Percentiles rank a stretch among this genome's conserved stretches.
These are phyloP conservation scores for Fusarium goolgardi DNA, from an alignment of 2,329 filamentous ascomycete species.

Conservation along the genomic window DNA sequence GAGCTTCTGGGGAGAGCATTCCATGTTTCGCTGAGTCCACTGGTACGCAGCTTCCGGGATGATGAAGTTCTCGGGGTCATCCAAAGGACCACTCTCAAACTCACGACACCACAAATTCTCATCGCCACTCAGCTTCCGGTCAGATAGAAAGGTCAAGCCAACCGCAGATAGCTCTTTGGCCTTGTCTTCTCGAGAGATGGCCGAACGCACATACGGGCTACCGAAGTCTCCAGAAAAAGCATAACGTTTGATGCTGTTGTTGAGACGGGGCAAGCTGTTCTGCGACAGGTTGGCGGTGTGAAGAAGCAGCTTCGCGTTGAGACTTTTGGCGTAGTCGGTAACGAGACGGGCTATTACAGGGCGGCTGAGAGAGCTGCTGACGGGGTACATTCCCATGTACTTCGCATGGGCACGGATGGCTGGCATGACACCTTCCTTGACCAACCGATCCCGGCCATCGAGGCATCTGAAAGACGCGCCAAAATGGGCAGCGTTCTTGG, in stretches of 20 bases:
- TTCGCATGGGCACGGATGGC: background rate
- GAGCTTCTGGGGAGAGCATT: background rate
- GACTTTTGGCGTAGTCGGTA: background rate
- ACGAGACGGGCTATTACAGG: background rate
- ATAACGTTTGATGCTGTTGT: background rate
- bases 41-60: background rate
- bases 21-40: background rate
- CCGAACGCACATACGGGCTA: background rate
- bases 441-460: background rate
- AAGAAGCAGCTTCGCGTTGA: background rate
- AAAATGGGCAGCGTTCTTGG: background rate
- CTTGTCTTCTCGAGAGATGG: background rate
- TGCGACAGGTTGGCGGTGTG: background rate
- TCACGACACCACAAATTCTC: background rate
- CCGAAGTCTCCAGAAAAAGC: background rate
- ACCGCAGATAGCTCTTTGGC: background rate
- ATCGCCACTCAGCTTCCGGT: background rate
- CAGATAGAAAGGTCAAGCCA: background rate
- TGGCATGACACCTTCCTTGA: background rate
- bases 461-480: background rate
- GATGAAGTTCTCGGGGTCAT: background rate
- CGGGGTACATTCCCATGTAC: background rate
- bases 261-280: background rate
- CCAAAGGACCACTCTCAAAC: background rate
- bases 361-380: background rate